Evolutionary conservation across 1,139 yeast species (phyloP), one percentile per base, ranked within the genome.

Genomic region (Candida sp.): DNA sequence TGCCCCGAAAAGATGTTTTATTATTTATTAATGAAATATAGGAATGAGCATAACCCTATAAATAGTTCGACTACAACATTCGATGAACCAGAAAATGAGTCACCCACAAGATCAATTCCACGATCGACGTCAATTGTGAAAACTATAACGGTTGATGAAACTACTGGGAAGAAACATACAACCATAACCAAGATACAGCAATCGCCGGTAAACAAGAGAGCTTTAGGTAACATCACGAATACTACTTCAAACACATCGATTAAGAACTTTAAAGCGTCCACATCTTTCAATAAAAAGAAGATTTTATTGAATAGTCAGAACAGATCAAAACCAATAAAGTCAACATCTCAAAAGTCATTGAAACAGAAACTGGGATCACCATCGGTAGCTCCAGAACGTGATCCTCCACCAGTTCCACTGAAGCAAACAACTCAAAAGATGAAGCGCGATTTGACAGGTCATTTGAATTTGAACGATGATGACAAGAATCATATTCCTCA

Each of bases 1-100:
- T 86, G 85, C 51, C 81, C 95, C 1, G 99, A 95, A 57, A 95
- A 93, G 69, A 82, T 93, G 44, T 93, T 93, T 55, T 95, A 93
- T 64, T 85, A 89, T 49, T 68, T 95, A 45, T 70, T 93, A 48
- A 72, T 85, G 72, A 84, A 88, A 56, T 93, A 93, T 63, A 79
- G 97, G 52, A 87, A 85, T 54, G 95, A 86, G 48, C 96, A 88
- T 59, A 55, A 62, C 38, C 54, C 22, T 35, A 39, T 19, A 3
- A 29, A 30, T 30, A 30, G 21, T 22, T 49, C 52, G 21, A 48
- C 57, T 45, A 50, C 73, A 8, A 52, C 56, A 27, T 51, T 54
- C 39, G 53, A 53, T 21, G 56, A 52, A 25, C 43, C 49, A 19
- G 56, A 52, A 39, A 52, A 52, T 34, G 49, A 47, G 12, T 33